Evolutionary conservation across 2,329 filamentous ascomycete species (phyloP).

Genomic region (Apiospora aurea): DNA sequence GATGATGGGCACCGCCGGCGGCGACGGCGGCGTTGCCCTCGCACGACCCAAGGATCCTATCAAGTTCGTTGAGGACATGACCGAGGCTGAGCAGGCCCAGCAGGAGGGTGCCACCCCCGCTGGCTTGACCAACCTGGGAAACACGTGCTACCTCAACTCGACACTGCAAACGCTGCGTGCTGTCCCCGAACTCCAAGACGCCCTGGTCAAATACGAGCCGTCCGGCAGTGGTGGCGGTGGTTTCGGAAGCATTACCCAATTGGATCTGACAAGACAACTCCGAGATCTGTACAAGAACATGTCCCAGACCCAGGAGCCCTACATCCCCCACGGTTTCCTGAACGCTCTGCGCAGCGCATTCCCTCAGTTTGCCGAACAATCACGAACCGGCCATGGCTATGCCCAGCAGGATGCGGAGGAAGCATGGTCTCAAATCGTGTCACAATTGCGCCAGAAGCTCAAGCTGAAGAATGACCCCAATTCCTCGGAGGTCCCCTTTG

Average conservation of each 20-base stretch:
- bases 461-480: conserved; percentile 64
- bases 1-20: conserved; percentile 93
- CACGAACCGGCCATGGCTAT: conserved; percentile 82
- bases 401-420: conserved; percentile 99
- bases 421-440: conserved; percentile 94
- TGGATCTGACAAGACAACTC: conserved; percentile 79
- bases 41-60: conserved; percentile 80
- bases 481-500: conserved; percentile 69
- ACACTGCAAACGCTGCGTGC: conserved; percentile 89
- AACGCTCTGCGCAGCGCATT: conserved; percentile 79
- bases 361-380: conserved; percentile 91
- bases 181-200: conserved; percentile 88
- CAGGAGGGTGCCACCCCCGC: conserved; percentile 85
- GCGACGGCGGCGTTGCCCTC: conserved; percentile 62
- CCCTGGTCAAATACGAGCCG: conserved; percentile 67
- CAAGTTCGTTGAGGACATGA: conserved; percentile 98
- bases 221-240: conserved; percentile 35
- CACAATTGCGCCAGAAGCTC: conserved; percentile 80
- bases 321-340: conserved; percentile 81
- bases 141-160: conserved; percentile 98
- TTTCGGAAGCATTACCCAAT: conserved; percentile 53
- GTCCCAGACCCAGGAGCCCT: conserved; percentile 87
- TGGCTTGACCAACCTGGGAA: conserved; percentile 90
- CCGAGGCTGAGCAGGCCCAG: conserved; percentile 86
- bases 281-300: conserved; percentile 88